A percentile compares a stretch with the other conserved stretches of the same genome.
These are phyloP conservation scores for Tetrapisispora fleetii DNA, from an alignment of 805 yeast genomes.

Conservation along the genomic window DNA sequence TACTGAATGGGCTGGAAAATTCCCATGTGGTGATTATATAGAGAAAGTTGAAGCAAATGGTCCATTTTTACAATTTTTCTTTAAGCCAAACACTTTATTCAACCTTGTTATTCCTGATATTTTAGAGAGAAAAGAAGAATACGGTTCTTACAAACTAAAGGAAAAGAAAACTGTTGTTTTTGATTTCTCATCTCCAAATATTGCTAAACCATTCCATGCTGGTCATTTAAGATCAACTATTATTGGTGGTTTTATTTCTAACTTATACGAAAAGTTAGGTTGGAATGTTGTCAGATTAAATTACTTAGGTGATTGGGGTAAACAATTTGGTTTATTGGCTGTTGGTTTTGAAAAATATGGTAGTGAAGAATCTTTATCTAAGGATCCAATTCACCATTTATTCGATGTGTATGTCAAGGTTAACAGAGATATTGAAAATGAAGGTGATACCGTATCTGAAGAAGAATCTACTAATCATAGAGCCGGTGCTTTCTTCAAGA, in stretches of 20 bases:
- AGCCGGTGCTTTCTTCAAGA: constrained; percentile 81
- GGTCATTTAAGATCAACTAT: constrained; percentile 97
- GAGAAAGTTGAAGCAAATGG: constrained; percentile 73
- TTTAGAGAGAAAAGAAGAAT: constrained; percentile 46
- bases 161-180: constrained; percentile 59
- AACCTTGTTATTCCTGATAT: constrained; percentile 62
- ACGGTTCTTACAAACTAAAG: constrained; percentile 72
- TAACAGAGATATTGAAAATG: constrained; percentile 60
- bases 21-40: constrained; percentile 64
- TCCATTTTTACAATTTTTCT: constrained; percentile 83
- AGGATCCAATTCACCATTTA: constrained; percentile 87
- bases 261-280: constrained; percentile 81
- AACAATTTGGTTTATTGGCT: constrained; percentile 93
- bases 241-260: constrained; percentile 90
- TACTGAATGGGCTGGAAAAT: constrained; percentile 63
- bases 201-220: constrained; percentile 99
- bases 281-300: constrained; percentile 90
- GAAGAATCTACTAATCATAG: constrained; percentile 55
- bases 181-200: constrained; percentile 96
- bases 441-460: constrained; percentile 42
- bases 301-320: constrained; percentile 99
- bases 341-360: constrained; percentile 88
- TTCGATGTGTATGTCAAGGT: constrained; percentile 87
- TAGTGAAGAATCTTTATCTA: constrained; percentile 52
- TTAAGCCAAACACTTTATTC: constrained; percentile 55